A percentile compares a stretch with the other conserved stretches of the same genome.
Conservation (phyloP, 2,329 filamentous ascomycete species). For the Calycina herbarum region DNA sequence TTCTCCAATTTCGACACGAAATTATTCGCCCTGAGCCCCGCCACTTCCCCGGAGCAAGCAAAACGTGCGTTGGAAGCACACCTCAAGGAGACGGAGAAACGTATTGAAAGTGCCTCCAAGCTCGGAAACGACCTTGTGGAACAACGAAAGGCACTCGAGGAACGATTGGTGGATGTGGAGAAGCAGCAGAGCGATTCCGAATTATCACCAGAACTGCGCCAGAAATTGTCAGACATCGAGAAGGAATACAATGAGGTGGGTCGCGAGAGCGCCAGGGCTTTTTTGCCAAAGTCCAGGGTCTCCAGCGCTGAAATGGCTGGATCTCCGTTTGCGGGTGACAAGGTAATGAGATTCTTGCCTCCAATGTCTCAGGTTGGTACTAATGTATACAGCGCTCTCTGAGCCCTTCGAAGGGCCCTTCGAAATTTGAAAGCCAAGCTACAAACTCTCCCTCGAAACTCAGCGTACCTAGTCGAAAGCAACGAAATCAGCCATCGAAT, state of each 20-base stretch:
- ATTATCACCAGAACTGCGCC: slow-evolving; percentile 77
- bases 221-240: slow-evolving; percentile 83
- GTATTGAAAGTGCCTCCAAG: slow-evolving; percentile 87
- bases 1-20: slow-evolving; percentile 83
- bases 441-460: slow-evolving; percentile 87
- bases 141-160: slow-evolving; percentile 80
- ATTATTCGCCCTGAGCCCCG: slow-evolving; percentile 74
- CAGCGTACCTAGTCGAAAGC: slow-evolving; percentile 80
- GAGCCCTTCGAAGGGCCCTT: slow-evolving; percentile 72
- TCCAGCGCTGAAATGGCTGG: slow-evolving; percentile 63
- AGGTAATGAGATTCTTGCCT: slow-evolving; percentile 39
- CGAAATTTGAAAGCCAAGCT: slow-evolving; percentile 81
- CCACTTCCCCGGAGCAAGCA: slow-evolving; percentile 78
- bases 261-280: slow-evolving; percentile 82
- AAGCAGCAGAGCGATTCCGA: slow-evolving; percentile 73
- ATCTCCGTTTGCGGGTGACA: slow-evolving; percentile 48
- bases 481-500: slow-evolving; percentile 85
- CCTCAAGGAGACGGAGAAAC: slow-evolving; percentile 85
- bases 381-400: slow-evolving; percentile 34
- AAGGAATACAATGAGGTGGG: slow-evolving; percentile 94
- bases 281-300: slow-evolving; percentile 80
- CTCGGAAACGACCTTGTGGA: slow-evolving; percentile 84
- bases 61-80: slow-evolving; percentile 89
- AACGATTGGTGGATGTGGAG: slow-evolving; percentile 82
- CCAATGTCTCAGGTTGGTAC: slow-evolving; percentile 4